These are phyloP conservation scores for Hemisphaericaspora xylofermentans DNA, from an alignment of 1,139 yeast species.

Conservation along the genomic window DNA sequence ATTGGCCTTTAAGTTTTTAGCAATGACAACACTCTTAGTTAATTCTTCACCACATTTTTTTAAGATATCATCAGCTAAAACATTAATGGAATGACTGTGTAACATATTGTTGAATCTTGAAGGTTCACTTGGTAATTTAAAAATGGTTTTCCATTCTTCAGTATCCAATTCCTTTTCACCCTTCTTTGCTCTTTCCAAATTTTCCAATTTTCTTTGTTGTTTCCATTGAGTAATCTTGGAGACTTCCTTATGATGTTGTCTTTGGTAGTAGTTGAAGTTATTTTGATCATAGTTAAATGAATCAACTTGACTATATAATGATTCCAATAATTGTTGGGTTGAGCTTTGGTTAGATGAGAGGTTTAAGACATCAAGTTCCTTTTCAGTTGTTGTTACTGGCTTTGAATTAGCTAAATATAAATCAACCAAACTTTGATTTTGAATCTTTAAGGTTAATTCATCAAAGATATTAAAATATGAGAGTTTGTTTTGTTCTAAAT, in stretches of 20 bases:
- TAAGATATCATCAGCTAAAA: constrained; percentile 63
- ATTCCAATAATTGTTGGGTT: constrained; percentile 58
- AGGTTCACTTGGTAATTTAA: constrained; percentile 74
- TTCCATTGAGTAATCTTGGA: constrained; percentile 75
- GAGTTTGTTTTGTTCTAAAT: constrained; percentile 58
- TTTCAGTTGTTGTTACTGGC: constrained; percentile 13
- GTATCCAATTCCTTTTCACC: constrained; percentile 61
- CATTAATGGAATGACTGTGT: constrained; percentile 67
- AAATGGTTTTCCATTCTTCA: constrained; percentile 65
- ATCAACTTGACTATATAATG: constrained; percentile 72
- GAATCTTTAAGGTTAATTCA: constrained; percentile 66
- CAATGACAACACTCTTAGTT: constrained; percentile 59
- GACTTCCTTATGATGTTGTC: constrained; percentile 71
- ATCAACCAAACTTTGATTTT: constrained; percentile 51
- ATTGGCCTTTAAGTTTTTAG: constrained; percentile 40
- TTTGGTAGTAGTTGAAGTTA: constrained; percentile 80
- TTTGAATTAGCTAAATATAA: constrained; percentile 32
- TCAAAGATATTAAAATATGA: constrained; percentile 70
- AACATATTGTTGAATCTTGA: constrained; percentile 74
- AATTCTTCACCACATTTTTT: constrained; percentile 64
- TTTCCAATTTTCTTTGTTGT: constrained; percentile 67
- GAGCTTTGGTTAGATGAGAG: constrained; percentile 46
- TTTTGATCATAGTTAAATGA: constrained; percentile 79
- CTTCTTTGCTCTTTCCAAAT: constrained; percentile 54
- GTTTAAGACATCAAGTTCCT: constrained; percentile 41